Base-by-base conservation (phyloP, 2,329 filamentous ascomycete genomes). In the Xylaria sp. region DNA sequence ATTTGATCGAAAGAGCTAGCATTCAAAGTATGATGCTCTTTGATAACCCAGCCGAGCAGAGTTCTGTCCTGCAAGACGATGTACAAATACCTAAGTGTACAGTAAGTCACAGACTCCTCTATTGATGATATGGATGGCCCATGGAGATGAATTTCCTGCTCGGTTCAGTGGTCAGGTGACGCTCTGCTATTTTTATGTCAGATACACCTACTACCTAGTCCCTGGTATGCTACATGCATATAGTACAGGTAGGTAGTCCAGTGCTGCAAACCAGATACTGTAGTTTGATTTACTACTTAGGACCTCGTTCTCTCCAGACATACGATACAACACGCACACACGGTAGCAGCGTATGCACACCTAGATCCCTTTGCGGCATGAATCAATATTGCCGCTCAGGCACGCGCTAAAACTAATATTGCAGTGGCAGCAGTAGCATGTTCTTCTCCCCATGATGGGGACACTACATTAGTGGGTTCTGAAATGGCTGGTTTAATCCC, bases 131-230 rank as follows among this genome's bases (percentile, higher is more conserved):
- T 57, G 28, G 15, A 51, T 58, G 57, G 46, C 54, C 67, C 41
- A 60, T 69, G 41, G 41, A 63, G 58, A 56, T 59, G 43, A 56
- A 57, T 61, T 63, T 67, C 64, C 67, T 60, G 55, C 64, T 67
- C 64, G 57, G 41, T 56, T 51, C 63, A 49, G 36, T 15, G 43
- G 67, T 67, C 68, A 70, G 68, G 64, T 67, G 68, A 69, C 64
- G 60, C 39, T 51, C 43, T 66, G 59, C 46, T 63, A 64, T 63
- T 70, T 66, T 69, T 62, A 69, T 36, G 51, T 54, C 13, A 41
- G 15, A 41, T 51, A n/a, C 43, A 62, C 36, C 28, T 28, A 28
- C 28, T 28, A 28, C 28, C 28, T 28, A 28, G 28, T 28, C 4
- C 28, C 28, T 28, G 28, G 28, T 28, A 28, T 28, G 33, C n/a